These are phyloP conservation scores for Vitis rotundifolia DNA, from an alignment of 164 flowering plant genomes.

Conservation along the genomic window DNA sequence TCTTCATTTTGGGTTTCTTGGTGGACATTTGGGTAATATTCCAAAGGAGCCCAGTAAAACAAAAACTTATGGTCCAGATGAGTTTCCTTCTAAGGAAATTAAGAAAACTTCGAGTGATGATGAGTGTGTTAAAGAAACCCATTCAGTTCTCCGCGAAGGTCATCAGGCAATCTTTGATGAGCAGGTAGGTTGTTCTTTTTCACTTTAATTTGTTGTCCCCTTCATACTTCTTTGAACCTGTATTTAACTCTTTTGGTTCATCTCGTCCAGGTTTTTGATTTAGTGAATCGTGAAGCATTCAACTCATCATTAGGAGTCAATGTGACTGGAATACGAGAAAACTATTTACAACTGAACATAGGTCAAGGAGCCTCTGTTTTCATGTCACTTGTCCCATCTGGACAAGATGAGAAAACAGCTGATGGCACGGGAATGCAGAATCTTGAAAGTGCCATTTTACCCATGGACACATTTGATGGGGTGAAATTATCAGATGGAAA, in stretches of 20 bases:
- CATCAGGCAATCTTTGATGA: slow-evolving; percentile 86
- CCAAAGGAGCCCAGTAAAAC: slow-evolving; percentile 19
- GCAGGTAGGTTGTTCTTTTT: slow-evolving; percentile 46
- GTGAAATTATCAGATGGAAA: slow-evolving; percentile 32
- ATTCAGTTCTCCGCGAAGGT: slow-evolving; percentile 67
- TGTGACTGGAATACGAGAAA: slow-evolving; percentile 84
- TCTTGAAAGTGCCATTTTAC: slow-evolving; percentile 36
- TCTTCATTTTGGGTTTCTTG: slow-evolving; percentile 68
- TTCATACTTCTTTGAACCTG: background rate
- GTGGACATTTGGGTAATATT: slow-evolving; percentile 29
- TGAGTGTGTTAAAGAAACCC: slow-evolving; percentile 54
- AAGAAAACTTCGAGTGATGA: slow-evolving; percentile 50
- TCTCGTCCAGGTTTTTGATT: slow-evolving; percentile 77
- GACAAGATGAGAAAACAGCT: slow-evolving; percentile 38
- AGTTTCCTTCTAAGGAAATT: slow-evolving; percentile 23
- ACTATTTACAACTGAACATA: slow-evolving; percentile 64
- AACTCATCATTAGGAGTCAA: slow-evolving; percentile 59
- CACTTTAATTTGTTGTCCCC: background rate
- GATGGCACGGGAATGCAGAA: slow-evolving; percentile 25
- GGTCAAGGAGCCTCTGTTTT: slow-evolving; percentile 73
- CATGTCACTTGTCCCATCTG: slow-evolving; percentile 58
- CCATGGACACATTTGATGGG: slow-evolving; percentile 45
- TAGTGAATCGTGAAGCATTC: slow-evolving; percentile 88
- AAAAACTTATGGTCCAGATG: slow-evolving; percentile 17
- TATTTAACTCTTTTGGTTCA: background rate